phyloP scores from a whole-genome alignment of 345 rosid genomes.

The Pistacia integerrima region DNA sequence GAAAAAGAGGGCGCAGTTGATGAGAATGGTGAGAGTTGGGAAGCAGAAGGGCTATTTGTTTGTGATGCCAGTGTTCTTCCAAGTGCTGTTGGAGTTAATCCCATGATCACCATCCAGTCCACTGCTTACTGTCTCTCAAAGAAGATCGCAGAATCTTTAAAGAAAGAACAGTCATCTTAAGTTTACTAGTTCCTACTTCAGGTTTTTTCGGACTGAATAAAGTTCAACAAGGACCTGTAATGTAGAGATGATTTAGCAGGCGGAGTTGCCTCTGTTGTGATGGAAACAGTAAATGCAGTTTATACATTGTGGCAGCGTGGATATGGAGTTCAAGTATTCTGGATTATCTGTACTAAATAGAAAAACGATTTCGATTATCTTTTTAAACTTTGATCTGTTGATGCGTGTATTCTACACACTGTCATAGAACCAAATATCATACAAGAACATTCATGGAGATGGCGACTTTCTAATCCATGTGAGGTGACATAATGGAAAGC shows the following conservation, averaged over 20 bases:
- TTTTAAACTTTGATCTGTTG: background rate
- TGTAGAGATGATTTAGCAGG: background rate
- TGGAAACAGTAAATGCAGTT: background rate
- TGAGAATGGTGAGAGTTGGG: slow-evolving; percentile 63
- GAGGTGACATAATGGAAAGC: no score
- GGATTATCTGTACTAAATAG: background rate
- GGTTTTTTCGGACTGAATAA: background rate
- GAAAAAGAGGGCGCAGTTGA: slow-evolving; percentile 56
- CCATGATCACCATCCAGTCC: slow-evolving; percentile 72
- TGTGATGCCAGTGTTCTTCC: slow-evolving; percentile 68
- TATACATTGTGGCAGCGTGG: background rate
- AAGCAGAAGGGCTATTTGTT: slow-evolving; percentile 54
- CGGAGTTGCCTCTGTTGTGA: background rate
- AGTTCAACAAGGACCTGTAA: background rate
- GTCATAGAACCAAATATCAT: no score
- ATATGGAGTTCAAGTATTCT: background rate
- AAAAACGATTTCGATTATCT: background rate
- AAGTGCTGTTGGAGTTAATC: slow-evolving; percentile 67
- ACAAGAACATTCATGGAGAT: no score
- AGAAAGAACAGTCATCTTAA: slow-evolving; percentile 15
- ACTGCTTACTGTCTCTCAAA: slow-evolving; percentile 66
- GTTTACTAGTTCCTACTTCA: background rate
- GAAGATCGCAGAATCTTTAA: slow-evolving; percentile 43
- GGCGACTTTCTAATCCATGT: no score
- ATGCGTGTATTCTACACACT: background rate